Conservation (phyloP, 78 protist genomes). For the Chrysochromulina parva region DNA sequence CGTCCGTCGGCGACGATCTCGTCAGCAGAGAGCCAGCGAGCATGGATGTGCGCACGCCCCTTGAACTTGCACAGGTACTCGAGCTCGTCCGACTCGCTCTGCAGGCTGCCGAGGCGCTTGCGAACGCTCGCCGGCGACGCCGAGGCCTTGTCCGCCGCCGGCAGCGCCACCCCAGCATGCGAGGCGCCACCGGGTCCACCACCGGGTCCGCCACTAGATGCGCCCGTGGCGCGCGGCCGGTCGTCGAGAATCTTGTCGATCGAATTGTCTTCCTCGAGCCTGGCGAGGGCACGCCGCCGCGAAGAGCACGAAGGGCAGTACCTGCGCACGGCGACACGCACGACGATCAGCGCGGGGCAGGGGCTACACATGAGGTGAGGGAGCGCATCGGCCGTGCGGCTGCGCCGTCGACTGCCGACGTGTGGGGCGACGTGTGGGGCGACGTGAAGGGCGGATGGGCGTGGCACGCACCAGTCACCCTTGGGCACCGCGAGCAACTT, state of each 20-base stretch:
- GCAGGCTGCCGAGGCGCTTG: neutral
- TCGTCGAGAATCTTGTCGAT: conserved; percentile 25
- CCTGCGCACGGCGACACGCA: no score
- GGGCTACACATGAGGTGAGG: no score
- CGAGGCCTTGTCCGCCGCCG: neutral
- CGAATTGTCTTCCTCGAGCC: neutral
- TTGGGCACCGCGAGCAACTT: no score
- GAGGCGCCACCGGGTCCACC: neutral
- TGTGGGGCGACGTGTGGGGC: no score
- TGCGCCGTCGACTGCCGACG: no score
- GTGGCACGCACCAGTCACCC: no score
- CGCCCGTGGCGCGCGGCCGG: neutral
- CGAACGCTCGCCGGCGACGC: no score
- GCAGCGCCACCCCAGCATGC: neutral
- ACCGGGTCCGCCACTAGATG: neutral
- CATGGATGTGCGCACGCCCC: neutral
- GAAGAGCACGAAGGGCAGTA: no score
- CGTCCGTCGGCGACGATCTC: neutral
- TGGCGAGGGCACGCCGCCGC: no score
- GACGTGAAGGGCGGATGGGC: no score
- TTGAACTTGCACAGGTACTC: conserved; percentile 12
- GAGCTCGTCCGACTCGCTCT: neutral
- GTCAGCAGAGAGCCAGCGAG: neutral
- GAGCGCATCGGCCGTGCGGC: no score
- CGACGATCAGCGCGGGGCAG: no score